Conservation (phyloP, 2,329 filamentous ascomycete genomes). For the Lanzia echinophila region DNA sequence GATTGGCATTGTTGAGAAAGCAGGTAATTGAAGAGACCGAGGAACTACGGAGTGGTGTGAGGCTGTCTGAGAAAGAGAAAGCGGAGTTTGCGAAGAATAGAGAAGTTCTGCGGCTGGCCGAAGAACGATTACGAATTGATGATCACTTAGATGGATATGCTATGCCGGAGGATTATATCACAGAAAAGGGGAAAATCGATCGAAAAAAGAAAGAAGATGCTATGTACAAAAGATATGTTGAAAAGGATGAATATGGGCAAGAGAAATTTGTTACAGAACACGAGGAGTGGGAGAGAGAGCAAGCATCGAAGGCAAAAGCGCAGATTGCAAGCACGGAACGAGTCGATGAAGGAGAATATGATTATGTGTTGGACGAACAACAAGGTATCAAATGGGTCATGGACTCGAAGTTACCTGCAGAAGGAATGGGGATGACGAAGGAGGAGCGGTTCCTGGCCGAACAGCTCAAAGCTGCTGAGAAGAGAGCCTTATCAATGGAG, state of each 20-base stretch:
- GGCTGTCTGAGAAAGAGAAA: constrained; percentile 63
- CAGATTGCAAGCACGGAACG: constrained; percentile 72
- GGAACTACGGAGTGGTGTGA: constrained; percentile 69
- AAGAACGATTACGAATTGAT: constrained; percentile 81
- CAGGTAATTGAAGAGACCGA: constrained; percentile 86
- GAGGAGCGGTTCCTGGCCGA: constrained; percentile 75
- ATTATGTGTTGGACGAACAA: constrained; percentile 85
- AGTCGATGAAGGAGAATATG: constrained; percentile 76
- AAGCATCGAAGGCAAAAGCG: constrained; percentile 78
- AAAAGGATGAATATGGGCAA: constrained; percentile 78
- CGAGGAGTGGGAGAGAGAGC: constrained; percentile 92
- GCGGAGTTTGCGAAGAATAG: constrained; percentile 79
- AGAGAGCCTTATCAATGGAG: constrained; percentile 80
- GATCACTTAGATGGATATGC: constrained; percentile 88
- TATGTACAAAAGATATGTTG: constrained; percentile 84
- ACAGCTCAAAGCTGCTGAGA: constrained; percentile 81
- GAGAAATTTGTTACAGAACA: constrained; percentile 90
- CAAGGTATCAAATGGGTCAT: constrained; percentile 82
- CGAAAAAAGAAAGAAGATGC: constrained; percentile 81
- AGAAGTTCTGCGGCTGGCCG: constrained; percentile 68
- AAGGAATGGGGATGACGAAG: constrained; percentile 63
- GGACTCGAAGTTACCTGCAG: constrained; percentile 65
- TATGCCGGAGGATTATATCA: constrained; percentile 92
- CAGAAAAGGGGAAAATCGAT: constrained; percentile 85
- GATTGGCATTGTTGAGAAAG: constrained; percentile 76